Evolutionary conservation across 1,284 basidiomycete genomes (phyloP), one percentile per base, ranked within the genome.

Genomic region (Puccinia polysora): DNA sequence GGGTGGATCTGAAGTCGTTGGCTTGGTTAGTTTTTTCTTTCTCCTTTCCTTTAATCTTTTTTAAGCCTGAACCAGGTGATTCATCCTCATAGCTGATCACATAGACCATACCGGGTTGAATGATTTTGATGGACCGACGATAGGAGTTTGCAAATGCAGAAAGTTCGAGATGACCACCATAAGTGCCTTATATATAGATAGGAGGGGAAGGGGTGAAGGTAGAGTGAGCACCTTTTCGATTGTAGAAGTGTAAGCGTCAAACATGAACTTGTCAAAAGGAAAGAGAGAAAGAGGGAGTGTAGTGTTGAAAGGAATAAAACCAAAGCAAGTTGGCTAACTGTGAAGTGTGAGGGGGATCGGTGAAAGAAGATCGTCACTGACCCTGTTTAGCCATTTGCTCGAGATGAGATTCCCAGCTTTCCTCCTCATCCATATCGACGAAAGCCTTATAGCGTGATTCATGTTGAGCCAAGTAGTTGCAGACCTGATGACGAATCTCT

Each of bases 91-190:
- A 73, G 32, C 76, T 74, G 55, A 80, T 75, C 59, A 80, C 77
- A 74, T 82, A 82, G 40, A 82, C 79, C 36, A 81, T 76, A 10
- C 89, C 90, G 0, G 92, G 91, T 77, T 95, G 91, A 65, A 94
- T 86, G 73, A 95, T 90, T 81, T 93, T 94, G 79, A 95, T 88
- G 77, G 90, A 85, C 52, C 88, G 84, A 62, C 83, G 83, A 69
- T 84, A 84, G 81, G 91, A 84, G 75, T 92, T 89, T 1, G 92
- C 88, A 79, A 93, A 95, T 0, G 91, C 91, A 15, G 88, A 89
- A 8, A 95, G 83, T 79, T 95, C 92, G 76, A 95, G 84, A 80
- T 95, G 90, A 0, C 91, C 91, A 47, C 90, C 92, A 75, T 94
- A 95, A 0, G 90, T 92, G 32, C 87, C 90, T 86, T 73, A n/a